Evolutionary conservation across 306 rosid genomes (phyloP), one percentile per base, ranked within the genome.

Genomic region (Elaeagnus macrophylla): DNA sequence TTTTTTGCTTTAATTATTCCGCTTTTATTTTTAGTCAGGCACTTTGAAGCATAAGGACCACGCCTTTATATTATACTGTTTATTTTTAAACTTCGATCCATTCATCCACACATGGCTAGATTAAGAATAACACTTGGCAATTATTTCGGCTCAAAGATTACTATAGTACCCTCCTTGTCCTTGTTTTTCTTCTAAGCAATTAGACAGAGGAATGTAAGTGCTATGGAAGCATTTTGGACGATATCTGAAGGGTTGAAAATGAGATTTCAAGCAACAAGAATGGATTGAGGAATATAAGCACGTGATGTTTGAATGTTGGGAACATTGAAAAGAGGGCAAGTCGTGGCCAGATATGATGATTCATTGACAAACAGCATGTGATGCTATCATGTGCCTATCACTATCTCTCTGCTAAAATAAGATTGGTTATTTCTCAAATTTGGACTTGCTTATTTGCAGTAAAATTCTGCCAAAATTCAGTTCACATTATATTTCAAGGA

Each of bases 281-380:
- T 45, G 63, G 36, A 66, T 44, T 38, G 39, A 56, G 32, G 47
- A 48, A 67, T 71, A 58, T 32, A 54, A 65, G 64, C 79, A 67
- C 62, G 75, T 73, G 74, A 65, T 81, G 95, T 83, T 75, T 64
- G 89, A 87, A 76, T 83, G 73, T 73, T 71, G 84, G 77, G 72
- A 72, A 62, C 80, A 77, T 40, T 47, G 80, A 39, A 53, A 78
- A 64, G 78, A 67, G 67, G 65, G 57, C 63, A 13, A 64, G 73
- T 83, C 65, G 74, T 83, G 94, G 73, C 81, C 77, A 79, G 32
- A 25, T 25, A 25, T 25, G 32, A 25, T 25, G 32, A 25, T 25
- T 25, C 32, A 25, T 3, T 25, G 32, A 25, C 32, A 25, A 5
- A 25, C 1, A 3, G 32, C 32, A 25, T 25, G 32, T 25, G 32